Evolutionary conservation across 345 rosid genomes (phyloP).

Genomic region (Pseudoturritis turrita): DNA sequence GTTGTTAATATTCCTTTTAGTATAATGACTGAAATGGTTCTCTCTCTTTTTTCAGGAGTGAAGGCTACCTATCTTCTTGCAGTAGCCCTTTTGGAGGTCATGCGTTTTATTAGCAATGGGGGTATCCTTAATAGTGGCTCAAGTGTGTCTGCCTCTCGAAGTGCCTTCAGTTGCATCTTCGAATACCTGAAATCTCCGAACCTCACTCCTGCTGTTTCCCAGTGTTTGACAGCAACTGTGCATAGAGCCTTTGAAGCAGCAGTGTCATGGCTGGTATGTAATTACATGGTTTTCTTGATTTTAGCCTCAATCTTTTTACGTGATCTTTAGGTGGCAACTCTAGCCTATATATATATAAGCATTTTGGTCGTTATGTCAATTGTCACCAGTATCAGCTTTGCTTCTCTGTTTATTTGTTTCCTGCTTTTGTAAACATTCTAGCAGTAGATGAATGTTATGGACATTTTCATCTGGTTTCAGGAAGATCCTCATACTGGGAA

Average conservation of each 20-base stretch:
- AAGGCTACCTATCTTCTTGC: slow-evolving; percentile 96
- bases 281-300: not conserved
- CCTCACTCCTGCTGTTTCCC: slow-evolving; percentile 76
- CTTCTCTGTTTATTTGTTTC: not conserved
- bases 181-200: slow-evolving; percentile 84
- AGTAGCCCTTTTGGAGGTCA: slow-evolving; percentile 76
- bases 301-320: not conserved
- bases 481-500: slow-evolving; percentile 73
- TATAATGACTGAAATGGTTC: slow-evolving; percentile 58
- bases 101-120: slow-evolving; percentile 88
- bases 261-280: slow-evolving; percentile 72
- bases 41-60: slow-evolving; percentile 47
- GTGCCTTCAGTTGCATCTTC: slow-evolving; percentile 89
- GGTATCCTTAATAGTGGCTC: slow-evolving; percentile 76
- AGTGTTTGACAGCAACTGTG: slow-evolving; percentile 79
- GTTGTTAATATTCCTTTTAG: slow-evolving; percentile 66
- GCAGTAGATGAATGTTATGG: slow-evolving; percentile 12
- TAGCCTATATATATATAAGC: not conserved
- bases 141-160: slow-evolving; percentile 56
- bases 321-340: not conserved
- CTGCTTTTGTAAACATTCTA: not conserved
- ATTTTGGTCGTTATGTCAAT: not conserved
- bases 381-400: not conserved
- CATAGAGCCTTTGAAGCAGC: slow-evolving; percentile 86
- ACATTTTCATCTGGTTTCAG: slow-evolving; percentile 43